Evolutionary conservation across 2,329 filamentous ascomycete species (phyloP).

Genomic region (Ascocoryne sarcoides): DNA sequence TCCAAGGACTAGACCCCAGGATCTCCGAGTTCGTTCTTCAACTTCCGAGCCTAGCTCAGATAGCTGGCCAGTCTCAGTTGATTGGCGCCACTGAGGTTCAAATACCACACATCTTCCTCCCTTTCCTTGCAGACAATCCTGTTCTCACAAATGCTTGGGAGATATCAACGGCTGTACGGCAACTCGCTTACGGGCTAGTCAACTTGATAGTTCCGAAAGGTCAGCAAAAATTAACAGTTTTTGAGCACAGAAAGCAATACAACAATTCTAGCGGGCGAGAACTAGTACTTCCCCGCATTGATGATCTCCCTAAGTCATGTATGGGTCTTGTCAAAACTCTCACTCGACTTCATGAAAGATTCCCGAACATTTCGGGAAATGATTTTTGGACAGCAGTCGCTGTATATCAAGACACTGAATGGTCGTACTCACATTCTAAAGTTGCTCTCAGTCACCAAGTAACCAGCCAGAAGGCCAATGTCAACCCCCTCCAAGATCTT

Average conservation of each 20-base stretch:
- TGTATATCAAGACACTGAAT: conserved; percentile 25
- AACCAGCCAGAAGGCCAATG: conserved; percentile 7
- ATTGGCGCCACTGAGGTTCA: conserved; percentile 13
- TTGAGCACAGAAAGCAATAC: conserved; percentile 25
- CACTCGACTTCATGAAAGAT: conserved; percentile 8
- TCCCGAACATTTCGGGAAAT: conserved; percentile 8
- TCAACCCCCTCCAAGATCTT: conserved; percentile 5
- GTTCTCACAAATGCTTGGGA: conserved; percentile 49
- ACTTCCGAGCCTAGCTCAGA: conserved; percentile 22
- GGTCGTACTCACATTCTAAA: conserved; percentile 20
- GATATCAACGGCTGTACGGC: conserved; percentile 40
- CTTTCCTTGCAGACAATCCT: conserved; percentile 51
- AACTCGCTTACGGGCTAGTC: conserved; percentile 46
- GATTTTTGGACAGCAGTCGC: conserved; percentile 22
- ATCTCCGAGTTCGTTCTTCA: conserved; percentile 43
- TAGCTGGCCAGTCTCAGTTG: conserved; percentile 19
- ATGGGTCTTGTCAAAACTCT: conserved; percentile 11
- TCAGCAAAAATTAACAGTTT: conserved; percentile 15
- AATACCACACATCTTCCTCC: conserved; percentile 48
- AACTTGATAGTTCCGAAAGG: conserved; percentile 29
- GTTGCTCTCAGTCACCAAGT: conserved; percentile 8
- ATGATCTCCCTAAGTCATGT: conserved; percentile 21
- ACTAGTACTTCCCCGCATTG: conserved; percentile 17
- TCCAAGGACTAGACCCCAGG: conserved; percentile 36
- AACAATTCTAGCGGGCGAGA: conserved; percentile 21